Evolutionary conservation across 2,329 filamentous ascomycete species (phyloP), one percentile per base, ranked within the genome.

Genomic region (Rhytidhysteron rufulum): DNA sequence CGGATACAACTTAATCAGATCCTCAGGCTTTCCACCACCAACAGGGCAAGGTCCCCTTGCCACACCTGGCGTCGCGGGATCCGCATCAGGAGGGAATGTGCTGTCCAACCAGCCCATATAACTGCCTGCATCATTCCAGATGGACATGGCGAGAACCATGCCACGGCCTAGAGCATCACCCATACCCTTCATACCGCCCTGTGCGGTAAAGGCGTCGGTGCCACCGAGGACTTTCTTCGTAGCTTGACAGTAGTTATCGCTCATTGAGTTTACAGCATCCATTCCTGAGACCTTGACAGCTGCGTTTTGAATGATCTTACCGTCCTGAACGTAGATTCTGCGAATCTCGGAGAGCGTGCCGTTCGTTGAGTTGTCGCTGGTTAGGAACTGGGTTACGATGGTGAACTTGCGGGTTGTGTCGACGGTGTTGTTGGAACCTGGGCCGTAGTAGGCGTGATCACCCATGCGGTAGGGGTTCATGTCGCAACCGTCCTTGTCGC

Each of bases 61-160:
- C 11, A 34, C 16, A 11, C 40, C 40, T 6, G 40, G 40, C 4
- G 16, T 25, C 8, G 11, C 3, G 3, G 30, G 1, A 32, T 31
- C 20, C 18, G 20, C 30, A 20, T 41, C 31, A 16, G 64, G 60
- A 18, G 80, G 80, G 67, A 74, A 81, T 54, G 66, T 73, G 50
- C 73, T 74, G 32, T 86, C 82, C 46, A 87, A 74, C 83, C 83
- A 86, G 54, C 80, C 74, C 82, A 86, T 86, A 62, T 81, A 72
- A 50, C 73, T 62, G 46, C 74, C 63, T 63, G 82, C 74, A 63
- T 85, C 81, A 55, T 83, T 77, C 71, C 71, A 75, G 44, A 80
- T 63, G 34, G 67, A 71, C 66, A 84, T 69, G 43, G 80, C 78
- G 10, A 84, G 70, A n/a, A 81, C 78, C 77, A 82, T 80, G 11